Evolutionary conservation across 306 rosid genomes (phyloP), one percentile per base, ranked within the genome.

Genomic region (Lathyrus sativus): DNA sequence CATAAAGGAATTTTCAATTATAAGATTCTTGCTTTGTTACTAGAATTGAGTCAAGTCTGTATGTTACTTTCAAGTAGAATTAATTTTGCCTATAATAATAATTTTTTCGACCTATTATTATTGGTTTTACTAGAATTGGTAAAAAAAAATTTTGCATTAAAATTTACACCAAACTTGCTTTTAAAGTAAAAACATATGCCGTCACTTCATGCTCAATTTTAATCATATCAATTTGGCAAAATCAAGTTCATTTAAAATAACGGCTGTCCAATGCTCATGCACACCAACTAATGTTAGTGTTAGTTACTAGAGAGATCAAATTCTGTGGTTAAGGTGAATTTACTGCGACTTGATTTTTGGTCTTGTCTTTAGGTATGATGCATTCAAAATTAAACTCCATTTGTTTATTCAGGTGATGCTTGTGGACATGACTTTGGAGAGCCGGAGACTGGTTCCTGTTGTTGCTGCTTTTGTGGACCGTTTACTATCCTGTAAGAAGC

Each of bases 381-480:
- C 35, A 58, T 65, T 55, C n/a, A 26, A 77, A 65, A 64, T 37
- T 24, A 17, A 74, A 65, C 58, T 64, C 66, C 15, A 31, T 42
- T 62, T 86, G 74, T 39, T 41, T 10, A 12, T 63, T 42, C 83
- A 90, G 97, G 90, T 65, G 54, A 83, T 85, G 95, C 87, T 93
- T 61, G 91, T 93, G 71, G 85, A 83, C 76, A 75, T 86, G 81
- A 85, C 88, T 87, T 72, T 90, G 81, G 93, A 88, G 74, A 70
- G 74, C 76, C 85, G 79, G 73, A 85, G 82, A 73, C 62, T 90
- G 77, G 97, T 93, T 70, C 93, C 98, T 1, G 91, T 90, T 50
- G 84, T 90, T 62, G 96, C 85, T 84, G 84, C 87, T 72, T 88
- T 88, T 60, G 75, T 83, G 50, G 96, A 88, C 78, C 96, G 96